Base-by-base conservation (phyloP, 768 basidiomycete species). In the Xerocomus brunneocitrinus region DNA sequence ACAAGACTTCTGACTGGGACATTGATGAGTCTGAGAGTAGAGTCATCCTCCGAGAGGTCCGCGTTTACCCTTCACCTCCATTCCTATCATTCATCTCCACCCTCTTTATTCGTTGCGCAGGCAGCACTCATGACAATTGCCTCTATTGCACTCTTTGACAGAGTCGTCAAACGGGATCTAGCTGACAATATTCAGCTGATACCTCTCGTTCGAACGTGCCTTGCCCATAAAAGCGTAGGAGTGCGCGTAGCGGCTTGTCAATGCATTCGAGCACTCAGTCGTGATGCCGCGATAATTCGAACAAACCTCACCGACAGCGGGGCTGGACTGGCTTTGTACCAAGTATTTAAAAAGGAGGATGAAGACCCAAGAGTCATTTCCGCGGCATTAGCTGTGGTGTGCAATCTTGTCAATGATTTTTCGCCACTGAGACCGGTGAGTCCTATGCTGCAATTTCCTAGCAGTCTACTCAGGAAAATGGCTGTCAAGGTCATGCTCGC, bases 231-330 rank as follows among this genome's bases (percentile, higher is more conserved):
- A 0, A 79, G 85, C 52, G 74, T 84, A 14, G 90, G 89, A 1
- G 85, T 95, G 3, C 82, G 93, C 6, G 90, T 89, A 42, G 91
- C 90, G 0, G 89, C 90, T 0, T 93, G 91, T 62, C 94, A 95
- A 60, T 88, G 87, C 58, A 78, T 91, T 1, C 76, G 94, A 14
- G 87, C 89, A 0, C 74, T 98, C 36, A 83, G 84, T 38, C 79
- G 95, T 24, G 85, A 84, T 8, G 84, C 95, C 2, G 79, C 84
- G 0, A 86, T 93, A 9, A 73, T 95, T 30, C 75, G 91, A 30
- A 97, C 94, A 32, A 91, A 83, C 54, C 78, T 98, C 16, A 81
- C 91, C 3, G 94, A 98, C 62, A 83, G 80, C 31, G 89, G 87
- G 1, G 72, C 95, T 3, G 92, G 90, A 0, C 73, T 85, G 66